phyloP scores from a whole-genome alignment of 345 rosid genomes.

The Lepidium sativum region DNA sequence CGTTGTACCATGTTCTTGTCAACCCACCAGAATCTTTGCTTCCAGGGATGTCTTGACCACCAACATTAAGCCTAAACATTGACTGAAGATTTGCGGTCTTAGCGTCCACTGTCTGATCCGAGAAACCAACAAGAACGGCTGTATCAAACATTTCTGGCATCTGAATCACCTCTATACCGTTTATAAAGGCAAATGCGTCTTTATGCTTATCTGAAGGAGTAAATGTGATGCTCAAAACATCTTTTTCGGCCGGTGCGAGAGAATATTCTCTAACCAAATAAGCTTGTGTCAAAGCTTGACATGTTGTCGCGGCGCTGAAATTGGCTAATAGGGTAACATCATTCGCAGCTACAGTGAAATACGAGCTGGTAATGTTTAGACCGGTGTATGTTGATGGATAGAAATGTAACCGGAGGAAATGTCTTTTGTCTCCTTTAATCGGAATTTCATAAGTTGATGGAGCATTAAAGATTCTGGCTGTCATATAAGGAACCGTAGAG shows the following conservation, averaged over 20 bases:
- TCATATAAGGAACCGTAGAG: constrained; percentile 63
- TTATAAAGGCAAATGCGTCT: constrained; percentile 51
- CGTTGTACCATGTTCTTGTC: constrained; percentile 63
- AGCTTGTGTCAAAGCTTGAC: constrained; percentile 60
- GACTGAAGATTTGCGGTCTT: constrained; percentile 37
- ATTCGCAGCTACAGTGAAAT: constrained; percentile 43
- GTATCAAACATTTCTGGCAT: constrained; percentile 48
- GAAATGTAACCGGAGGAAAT: constrained; percentile 49
- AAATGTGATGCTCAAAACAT: constrained; percentile 38
- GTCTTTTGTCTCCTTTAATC: constrained; percentile 28
- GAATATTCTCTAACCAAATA: constrained; percentile 57
- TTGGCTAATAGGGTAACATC: constrained; percentile 49
- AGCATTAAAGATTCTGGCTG: constrained; percentile 54
- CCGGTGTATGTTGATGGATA: constrained; percentile 51
- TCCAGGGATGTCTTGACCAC: constrained; percentile 51
- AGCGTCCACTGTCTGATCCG: constrained; percentile 29
- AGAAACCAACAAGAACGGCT: constrained; percentile 46
- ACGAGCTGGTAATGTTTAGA: constrained; percentile 40
- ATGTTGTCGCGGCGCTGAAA: constrained; percentile 63
- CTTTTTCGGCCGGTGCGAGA: constrained; percentile 32
- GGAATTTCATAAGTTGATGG: constrained; percentile 49
- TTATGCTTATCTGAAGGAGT: constrained; percentile 38
- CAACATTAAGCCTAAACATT: constrained; percentile 64
- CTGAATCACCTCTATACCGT: constrained; percentile 60
- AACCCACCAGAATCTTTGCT: constrained; percentile 47